phyloP scores from a whole-genome alignment of 2,329 filamentous ascomycete genomes.

The Diaporthe ilicicola region DNA sequence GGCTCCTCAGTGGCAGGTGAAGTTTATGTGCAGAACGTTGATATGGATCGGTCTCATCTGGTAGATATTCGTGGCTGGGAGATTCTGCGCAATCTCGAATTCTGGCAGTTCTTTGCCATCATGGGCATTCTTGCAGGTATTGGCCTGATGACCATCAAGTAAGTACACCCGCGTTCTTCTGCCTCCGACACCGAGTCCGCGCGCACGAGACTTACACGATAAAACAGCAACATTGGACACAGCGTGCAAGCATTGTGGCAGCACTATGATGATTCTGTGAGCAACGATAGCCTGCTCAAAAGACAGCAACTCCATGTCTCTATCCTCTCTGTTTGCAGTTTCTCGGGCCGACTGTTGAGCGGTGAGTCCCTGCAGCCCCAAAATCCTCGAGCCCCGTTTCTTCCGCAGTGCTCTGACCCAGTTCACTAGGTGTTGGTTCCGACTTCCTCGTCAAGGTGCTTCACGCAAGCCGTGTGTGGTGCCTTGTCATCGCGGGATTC shows the following conservation, averaged over 20 bases:
- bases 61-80: constrained; percentile 89
- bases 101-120: constrained; percentile 89
- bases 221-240: constrained; percentile 88
- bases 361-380: constrained; percentile 58
- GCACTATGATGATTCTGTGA: constrained; percentile 78
- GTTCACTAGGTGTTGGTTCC: constrained; percentile 77
- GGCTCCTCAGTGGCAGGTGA: constrained; percentile 61
- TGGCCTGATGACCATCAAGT: constrained; percentile 99
- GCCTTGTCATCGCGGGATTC: constrained; percentile 77
- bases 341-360: constrained; percentile 80
- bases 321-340: constrained; percentile 89
- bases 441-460: constrained; percentile 87
- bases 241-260: constrained; percentile 88
- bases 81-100: constrained; percentile 77
- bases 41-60: constrained; percentile 78
- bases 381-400: background rate
- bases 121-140: constrained; percentile 93
- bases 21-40: constrained; percentile 66
- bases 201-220: background rate
- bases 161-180: constrained; percentile 46
- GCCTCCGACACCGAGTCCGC: background rate
- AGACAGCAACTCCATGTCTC: constrained; percentile 93
- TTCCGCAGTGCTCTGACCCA: constrained; percentile 11
- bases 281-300: constrained; percentile 78
- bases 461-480: constrained; percentile 88